Evolutionary conservation across 2,329 filamentous ascomycete genomes (phyloP).

Genomic region (Alternaria angustiovoidea): DNA sequence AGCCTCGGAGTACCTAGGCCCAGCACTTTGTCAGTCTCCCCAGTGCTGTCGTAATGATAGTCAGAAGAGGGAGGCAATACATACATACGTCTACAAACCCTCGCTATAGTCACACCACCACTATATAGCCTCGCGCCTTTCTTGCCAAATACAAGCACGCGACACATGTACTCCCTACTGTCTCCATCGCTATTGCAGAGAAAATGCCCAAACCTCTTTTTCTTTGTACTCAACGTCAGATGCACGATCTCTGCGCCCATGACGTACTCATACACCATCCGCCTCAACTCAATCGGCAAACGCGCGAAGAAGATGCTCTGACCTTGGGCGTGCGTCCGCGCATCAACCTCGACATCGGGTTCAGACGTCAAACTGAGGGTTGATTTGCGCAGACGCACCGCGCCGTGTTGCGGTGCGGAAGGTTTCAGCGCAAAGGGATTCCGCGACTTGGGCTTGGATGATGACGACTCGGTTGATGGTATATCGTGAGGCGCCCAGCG

Average conservation of each 20-base stretch:
- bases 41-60: background rate
- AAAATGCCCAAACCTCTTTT: slow-evolving; percentile 44
- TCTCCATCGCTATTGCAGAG: slow-evolving; percentile 31
- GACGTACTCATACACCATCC: slow-evolving; percentile 44
- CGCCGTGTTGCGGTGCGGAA: background rate
- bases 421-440: slow-evolving; percentile 22
- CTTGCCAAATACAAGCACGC: slow-evolving; percentile 39
- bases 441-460: slow-evolving; percentile 24
- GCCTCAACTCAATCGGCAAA: slow-evolving; percentile 44
- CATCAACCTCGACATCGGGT: slow-evolving; percentile 33
- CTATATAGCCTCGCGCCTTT: slow-evolving; percentile 23
- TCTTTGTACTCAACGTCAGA: slow-evolving; percentile 41
- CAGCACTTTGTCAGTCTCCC: background rate
- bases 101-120: slow-evolving; percentile 26
- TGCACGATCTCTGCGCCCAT: slow-evolving; percentile 42
- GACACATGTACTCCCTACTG: slow-evolving; percentile 35
- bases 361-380: slow-evolving; percentile 30
- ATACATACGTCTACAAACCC: slow-evolving; percentile 42
- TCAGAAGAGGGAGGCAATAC: slow-evolving; percentile 11
- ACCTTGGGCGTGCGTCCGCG: slow-evolving; percentile 37
- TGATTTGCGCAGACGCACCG: slow-evolving; percentile 29
- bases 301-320: slow-evolving; percentile 41
- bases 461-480: slow-evolving; percentile 11
- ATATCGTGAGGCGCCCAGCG: slow-evolving; percentile 43
- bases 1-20: slow-evolving; percentile 42